phyloP scores from a whole-genome alignment of 1,139 yeast species.

The Saccharomyces hybrid region DNA sequence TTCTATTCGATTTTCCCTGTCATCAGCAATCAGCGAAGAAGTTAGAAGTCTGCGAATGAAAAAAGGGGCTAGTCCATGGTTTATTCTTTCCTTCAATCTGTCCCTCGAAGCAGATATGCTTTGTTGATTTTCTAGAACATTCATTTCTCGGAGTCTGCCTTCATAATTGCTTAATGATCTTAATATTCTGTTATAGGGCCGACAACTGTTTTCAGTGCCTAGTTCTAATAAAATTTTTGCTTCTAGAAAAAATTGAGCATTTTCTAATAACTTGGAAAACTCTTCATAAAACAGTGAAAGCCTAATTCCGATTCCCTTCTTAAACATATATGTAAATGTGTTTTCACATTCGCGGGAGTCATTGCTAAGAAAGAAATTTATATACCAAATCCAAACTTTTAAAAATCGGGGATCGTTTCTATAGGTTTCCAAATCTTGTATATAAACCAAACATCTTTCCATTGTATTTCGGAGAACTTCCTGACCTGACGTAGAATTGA shows the following conservation, averaged over 20 bases:
- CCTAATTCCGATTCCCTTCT: conserved; percentile 62
- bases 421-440: conserved; percentile 58
- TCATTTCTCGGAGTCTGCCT: conserved; percentile 13
- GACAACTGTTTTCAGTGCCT: conserved; percentile 56
- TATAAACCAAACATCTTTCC: conserved; percentile 66
- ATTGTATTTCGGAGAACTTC: conserved; percentile 53
- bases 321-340: conserved; percentile 62
- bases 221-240: conserved; percentile 57
- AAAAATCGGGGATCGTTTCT: conserved; percentile 78
- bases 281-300: conserved; percentile 74
- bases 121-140: not conserved
- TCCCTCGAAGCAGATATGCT: not conserved
- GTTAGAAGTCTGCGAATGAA: not conserved
- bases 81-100: not conserved
- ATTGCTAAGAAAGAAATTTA: conserved; percentile 17
- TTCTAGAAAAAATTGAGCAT: conserved; percentile 43
- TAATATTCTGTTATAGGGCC: conserved; percentile 54
- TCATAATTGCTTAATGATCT: conserved; percentile 42
- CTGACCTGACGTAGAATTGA: conserved; percentile 60
- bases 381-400: conserved; percentile 57
- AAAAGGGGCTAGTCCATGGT: not conserved
- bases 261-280: conserved; percentile 58
- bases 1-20: not conserved
- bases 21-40: not conserved
- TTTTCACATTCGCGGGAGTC: conserved; percentile 23